phyloP scores from a whole-genome alignment of 345 rosid species.

The Clausena lansium region DNA sequence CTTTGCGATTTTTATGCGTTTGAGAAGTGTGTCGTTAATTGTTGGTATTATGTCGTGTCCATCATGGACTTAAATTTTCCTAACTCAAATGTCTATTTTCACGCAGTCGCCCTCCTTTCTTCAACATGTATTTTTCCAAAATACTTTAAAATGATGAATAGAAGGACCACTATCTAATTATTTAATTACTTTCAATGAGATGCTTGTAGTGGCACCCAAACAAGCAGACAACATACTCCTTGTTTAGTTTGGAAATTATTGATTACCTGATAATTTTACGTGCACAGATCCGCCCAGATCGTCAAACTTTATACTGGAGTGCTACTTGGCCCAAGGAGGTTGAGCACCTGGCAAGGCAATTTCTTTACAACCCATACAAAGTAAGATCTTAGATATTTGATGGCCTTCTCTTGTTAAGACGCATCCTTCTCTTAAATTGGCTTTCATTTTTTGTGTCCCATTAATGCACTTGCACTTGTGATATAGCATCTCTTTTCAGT shows the following conservation, averaged over 20 bases:
- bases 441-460: slow-evolving; percentile 2
- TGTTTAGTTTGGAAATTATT: neutral
- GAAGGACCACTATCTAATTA: neutral
- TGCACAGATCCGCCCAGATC: slow-evolving; percentile 89
- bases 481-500: neutral
- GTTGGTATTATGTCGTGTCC: neutral
- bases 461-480: neutral
- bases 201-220: neutral
- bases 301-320: slow-evolving; percentile 99
- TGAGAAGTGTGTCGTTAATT: neutral
- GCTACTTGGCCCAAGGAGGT: slow-evolving; percentile 99
- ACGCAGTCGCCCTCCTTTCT: neutral
- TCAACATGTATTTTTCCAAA: neutral
- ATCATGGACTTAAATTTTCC: neutral
- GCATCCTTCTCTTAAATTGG: neutral
- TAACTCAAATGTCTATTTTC: neutral
- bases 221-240: neutral
- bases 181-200: neutral
- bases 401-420: neutral
- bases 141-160: neutral
- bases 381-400: slow-evolving; percentile 36
- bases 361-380: slow-evolving; percentile 95
- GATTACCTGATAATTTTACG: slow-evolving; percentile 8
- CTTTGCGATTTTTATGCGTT: neutral
- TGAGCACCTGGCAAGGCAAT: slow-evolving; percentile 80